phyloP scores from a whole-genome alignment of 257 asterid genomes.

The Osmanthus fragrans region DNA sequence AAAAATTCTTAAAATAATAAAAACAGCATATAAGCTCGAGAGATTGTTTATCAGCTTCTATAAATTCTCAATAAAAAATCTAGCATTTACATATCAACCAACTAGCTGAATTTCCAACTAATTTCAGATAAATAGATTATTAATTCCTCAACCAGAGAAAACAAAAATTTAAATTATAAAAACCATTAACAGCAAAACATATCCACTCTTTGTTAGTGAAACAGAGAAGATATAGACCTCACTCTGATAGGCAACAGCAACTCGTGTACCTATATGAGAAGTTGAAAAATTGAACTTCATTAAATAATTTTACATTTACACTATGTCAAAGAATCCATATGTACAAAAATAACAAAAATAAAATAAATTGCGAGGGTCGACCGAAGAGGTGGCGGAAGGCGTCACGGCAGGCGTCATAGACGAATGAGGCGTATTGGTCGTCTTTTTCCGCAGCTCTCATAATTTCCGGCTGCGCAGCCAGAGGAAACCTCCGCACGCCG shows the following conservation, averaged over 20 bases:
- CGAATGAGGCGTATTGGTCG: constrained; percentile 94
- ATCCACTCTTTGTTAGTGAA: background rate
- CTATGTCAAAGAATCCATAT: background rate
- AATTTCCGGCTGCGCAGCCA: constrained; percentile 95
- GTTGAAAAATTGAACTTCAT: background rate
- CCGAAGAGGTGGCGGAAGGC: constrained; percentile 99
- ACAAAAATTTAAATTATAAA: background rate
- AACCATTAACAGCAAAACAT: background rate
- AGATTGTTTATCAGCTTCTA: background rate
- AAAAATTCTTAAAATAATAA: background rate
- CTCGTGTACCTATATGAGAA: constrained; percentile 69
- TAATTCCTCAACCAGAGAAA: background rate
- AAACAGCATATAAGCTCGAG: background rate
- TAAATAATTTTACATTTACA: background rate
- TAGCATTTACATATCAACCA: background rate
- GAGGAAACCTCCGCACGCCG: constrained; percentile 55
- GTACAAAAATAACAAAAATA: background rate
- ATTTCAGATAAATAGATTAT: background rate
- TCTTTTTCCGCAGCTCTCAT: constrained; percentile 99
- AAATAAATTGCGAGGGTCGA: constrained; percentile 15
- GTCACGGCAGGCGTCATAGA: constrained; percentile 96
- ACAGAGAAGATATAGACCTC: constrained; percentile 56
- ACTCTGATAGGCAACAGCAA: constrained; percentile 84
- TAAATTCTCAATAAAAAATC: background rate
- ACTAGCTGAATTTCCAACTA: background rate